These are phyloP conservation scores for Clonostachys byssicola DNA, from an alignment of 2,329 filamentous ascomycete species.

Conservation along the genomic window DNA sequence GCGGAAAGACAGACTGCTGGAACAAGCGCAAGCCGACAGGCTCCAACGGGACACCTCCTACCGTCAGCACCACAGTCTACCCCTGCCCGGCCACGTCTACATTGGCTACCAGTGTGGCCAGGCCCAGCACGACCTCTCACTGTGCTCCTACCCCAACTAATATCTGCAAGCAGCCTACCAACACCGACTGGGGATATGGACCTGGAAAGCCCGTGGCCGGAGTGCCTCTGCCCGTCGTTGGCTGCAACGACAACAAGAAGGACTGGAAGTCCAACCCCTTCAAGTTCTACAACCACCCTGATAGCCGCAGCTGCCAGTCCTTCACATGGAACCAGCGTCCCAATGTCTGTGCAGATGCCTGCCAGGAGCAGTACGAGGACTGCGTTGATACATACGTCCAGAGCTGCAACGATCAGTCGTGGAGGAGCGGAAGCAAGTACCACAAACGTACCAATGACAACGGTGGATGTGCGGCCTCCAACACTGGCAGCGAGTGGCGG, in stretches of 20 bases:
- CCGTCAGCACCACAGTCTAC: slow-evolving; percentile 17
- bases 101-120: slow-evolving; percentile 15
- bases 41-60: slow-evolving; percentile 19
- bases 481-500: neutral
- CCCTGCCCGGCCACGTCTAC: slow-evolving; percentile 21
- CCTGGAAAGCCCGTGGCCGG: slow-evolving; percentile 54
- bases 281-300: slow-evolving; percentile 45
- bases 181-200: slow-evolving; percentile 60
- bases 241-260: slow-evolving; percentile 45
- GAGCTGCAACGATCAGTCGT: slow-evolving; percentile 32
- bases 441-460: slow-evolving; percentile 6
- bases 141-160: slow-evolving; percentile 42
- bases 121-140: slow-evolving; percentile 18
- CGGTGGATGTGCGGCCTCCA: neutral
- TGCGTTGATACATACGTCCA: slow-evolving; percentile 44
- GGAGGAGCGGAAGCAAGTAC: slow-evolving; percentile 15
- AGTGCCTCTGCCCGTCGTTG: slow-evolving; percentile 46
- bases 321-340: slow-evolving; percentile 30
- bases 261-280: slow-evolving; percentile 39
- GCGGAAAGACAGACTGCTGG: slow-evolving; percentile 38
- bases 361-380: slow-evolving; percentile 44
- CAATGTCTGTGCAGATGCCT: slow-evolving; percentile 45
- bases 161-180: slow-evolving; percentile 48
- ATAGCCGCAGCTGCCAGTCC: slow-evolving; percentile 35
- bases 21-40: slow-evolving; percentile 32